A percentile compares a stretch with the other conserved stretches of the same genome.
Evolutionary conservation across 345 rosid genomes (phyloP).

Genomic region (Anastatica hierochuntica): DNA sequence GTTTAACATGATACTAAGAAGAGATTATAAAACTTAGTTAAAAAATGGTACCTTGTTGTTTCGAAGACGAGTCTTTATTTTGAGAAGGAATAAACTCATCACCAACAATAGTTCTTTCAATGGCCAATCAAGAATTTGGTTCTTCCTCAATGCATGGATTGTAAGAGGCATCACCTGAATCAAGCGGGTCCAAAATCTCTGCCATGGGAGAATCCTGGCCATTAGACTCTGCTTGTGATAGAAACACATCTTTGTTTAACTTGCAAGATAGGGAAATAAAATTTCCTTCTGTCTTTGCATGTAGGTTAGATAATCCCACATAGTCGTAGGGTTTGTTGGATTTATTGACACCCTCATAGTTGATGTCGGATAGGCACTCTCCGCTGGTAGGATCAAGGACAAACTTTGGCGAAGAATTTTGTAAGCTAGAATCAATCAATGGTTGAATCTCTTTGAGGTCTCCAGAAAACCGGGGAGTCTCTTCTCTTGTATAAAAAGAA

Average conservation of each 20-base stretch:
- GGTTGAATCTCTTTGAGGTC: slow-evolving; percentile 31
- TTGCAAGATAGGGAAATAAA: slow-evolving; percentile 4
- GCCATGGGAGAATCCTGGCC: slow-evolving; percentile 14
- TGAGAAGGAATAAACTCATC: slow-evolving; percentile 17
- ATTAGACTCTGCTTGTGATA: slow-evolving; percentile 3
- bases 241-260: slow-evolving; percentile 5
- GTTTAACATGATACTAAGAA: neutral
- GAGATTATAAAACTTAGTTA: neutral
- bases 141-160: slow-evolving; percentile 9
- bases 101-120: no score
- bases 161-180: no score
- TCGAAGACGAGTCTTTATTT: slow-evolving; percentile 20
- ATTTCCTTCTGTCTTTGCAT: no score
- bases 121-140: no score
- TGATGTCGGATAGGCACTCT: slow-evolving; percentile 19
- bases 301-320: no score
- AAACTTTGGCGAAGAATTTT: slow-evolving; percentile 58
- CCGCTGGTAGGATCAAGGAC: slow-evolving; percentile 44
- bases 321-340: slow-evolving; percentile 22
- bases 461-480: slow-evolving; percentile 59
- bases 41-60: slow-evolving; percentile 35
- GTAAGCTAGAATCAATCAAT: slow-evolving; percentile 6
- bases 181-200: slow-evolving; percentile 20
- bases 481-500: slow-evolving; percentile 71
- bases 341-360: slow-evolving; percentile 8